Conservation (phyloP, 192 early-diverging fungal species). For the Coemansia sp. region DNA sequence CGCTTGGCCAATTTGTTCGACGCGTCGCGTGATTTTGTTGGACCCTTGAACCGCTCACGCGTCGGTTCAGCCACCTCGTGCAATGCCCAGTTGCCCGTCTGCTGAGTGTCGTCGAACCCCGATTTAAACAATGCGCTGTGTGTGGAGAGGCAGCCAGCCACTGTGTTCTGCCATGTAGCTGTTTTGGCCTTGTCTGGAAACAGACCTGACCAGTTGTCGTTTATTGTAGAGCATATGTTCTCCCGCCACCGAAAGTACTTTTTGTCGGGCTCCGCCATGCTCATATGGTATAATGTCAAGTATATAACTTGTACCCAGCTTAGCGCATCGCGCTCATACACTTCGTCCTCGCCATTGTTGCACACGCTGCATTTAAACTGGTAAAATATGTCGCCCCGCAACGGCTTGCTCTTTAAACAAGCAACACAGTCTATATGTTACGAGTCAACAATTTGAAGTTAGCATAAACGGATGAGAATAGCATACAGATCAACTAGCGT, state of each 20-base stretch:
- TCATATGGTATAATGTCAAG: slow-evolving; percentile 72
- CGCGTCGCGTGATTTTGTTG: slow-evolving; percentile 5
- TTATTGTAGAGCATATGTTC: slow-evolving; percentile 75
- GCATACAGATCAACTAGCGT: neutral
- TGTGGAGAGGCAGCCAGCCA: slow-evolving; percentile 78
- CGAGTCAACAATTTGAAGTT: too few relatives aligned
- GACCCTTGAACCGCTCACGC: slow-evolving; percentile 24
- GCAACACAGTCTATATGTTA: slow-evolving; percentile 59
- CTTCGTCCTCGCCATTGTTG: slow-evolving; percentile 56
- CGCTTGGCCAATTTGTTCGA: slow-evolving; percentile 31
- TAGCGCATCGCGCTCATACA: slow-evolving; percentile 63
- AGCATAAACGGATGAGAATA: too few relatives aligned
- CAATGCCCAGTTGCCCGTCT: slow-evolving; percentile 62
- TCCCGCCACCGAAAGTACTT: slow-evolving; percentile 78
- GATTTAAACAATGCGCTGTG: slow-evolving; percentile 71
- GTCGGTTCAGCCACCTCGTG: slow-evolving; percentile 13
- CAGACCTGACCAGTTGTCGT: slow-evolving; percentile 71
- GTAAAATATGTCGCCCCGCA: slow-evolving; percentile 74
- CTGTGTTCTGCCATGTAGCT: slow-evolving; percentile 82
- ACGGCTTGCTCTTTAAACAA: slow-evolving; percentile 56
- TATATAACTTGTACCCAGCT: slow-evolving; percentile 75
- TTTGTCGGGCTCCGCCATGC: slow-evolving; percentile 56
- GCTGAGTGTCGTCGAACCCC: slow-evolving; percentile 66
- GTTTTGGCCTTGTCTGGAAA: slow-evolving; percentile 66
- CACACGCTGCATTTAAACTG: slow-evolving; percentile 76